A percentile compares a stretch with the other conserved stretches of the same genome.
Conservation (phyloP, 208 protist genomes). For the Trypanosoma scelopori region DNA sequence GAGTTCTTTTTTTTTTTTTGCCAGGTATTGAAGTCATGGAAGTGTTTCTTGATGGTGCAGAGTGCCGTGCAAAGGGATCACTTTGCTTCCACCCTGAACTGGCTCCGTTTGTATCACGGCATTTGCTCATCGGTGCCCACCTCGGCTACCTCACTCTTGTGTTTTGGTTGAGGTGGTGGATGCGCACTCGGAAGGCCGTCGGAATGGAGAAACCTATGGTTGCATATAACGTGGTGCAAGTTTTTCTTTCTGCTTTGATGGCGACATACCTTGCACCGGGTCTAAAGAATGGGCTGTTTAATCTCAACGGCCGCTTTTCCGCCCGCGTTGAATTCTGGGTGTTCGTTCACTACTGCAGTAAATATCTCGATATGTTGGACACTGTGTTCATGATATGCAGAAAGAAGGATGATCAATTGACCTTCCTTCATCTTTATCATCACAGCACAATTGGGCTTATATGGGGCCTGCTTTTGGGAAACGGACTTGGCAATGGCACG, state of each 20-base stretch:
- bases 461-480: constrained; percentile 83
- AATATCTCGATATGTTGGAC: constrained; percentile 90
- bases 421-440: constrained; percentile 92
- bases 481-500: constrained; percentile 84
- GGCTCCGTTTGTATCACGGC: constrained; percentile 59
- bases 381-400: constrained; percentile 90
- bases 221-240: constrained; percentile 84
- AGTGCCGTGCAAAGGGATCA: constrained; percentile 47
- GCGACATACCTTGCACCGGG: constrained; percentile 53
- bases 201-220: constrained; percentile 62
- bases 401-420: constrained; percentile 85
- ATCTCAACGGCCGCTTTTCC: constrained; percentile 72
- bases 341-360: constrained; percentile 86
- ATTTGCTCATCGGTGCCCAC: constrained; percentile 51
- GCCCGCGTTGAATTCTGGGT: constrained; percentile 77
- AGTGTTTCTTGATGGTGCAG: constrained; percentile 10
- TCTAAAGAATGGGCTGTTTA: constrained; percentile 66
- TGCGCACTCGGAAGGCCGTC: constrained; percentile 48
- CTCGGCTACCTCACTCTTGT: constrained; percentile 66
- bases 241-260: constrained; percentile 80
- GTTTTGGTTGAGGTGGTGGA: constrained; percentile 43
- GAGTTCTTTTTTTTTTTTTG: no score
- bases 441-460: constrained; percentile 88
- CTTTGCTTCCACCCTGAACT: constrained; percentile 72
- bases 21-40: constrained; percentile 1